Percentiles rank a stretch among this genome's conserved stretches.
Conservation (phyloP, 306 rosid species). For the Quercus agrifolia region DNA sequence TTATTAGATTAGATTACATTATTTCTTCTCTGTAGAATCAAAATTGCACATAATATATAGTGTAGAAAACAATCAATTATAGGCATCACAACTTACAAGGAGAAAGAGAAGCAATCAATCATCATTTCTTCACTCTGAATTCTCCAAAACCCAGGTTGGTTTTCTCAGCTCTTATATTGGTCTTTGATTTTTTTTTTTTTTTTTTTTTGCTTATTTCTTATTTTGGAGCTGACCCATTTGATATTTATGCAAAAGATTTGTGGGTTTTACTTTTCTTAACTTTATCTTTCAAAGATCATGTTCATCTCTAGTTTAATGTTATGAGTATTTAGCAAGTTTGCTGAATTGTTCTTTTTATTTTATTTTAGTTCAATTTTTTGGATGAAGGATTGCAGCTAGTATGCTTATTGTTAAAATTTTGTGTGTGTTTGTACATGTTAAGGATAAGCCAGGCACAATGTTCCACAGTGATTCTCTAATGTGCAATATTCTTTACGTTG, state of each 20-base stretch:
- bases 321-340: background rate
- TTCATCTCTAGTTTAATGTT: background rate
- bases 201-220: background rate
- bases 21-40: background rate
- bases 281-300: background rate
- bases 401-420: background rate
- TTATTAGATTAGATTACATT: background rate
- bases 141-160: constrained; percentile 22
- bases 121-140: background rate
- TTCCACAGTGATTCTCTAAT: background rate
- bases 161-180: background rate
- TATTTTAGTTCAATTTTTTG: background rate
- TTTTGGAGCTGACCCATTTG: background rate
- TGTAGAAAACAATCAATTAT: background rate
- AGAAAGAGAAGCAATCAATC: constrained; percentile 1
- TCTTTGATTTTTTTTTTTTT: background rate
- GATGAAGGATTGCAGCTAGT: background rate
- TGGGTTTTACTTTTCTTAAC: background rate
- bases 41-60: background rate
- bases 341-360: background rate
- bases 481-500: background rate
- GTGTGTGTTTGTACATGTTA: background rate
- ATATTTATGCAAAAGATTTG: background rate
- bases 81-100: background rate
- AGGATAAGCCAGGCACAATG: background rate